These are phyloP conservation scores for Cystobasidium onofrii DNA, from an alignment of 768 basidiomycete species.

Conservation along the genomic window DNA sequence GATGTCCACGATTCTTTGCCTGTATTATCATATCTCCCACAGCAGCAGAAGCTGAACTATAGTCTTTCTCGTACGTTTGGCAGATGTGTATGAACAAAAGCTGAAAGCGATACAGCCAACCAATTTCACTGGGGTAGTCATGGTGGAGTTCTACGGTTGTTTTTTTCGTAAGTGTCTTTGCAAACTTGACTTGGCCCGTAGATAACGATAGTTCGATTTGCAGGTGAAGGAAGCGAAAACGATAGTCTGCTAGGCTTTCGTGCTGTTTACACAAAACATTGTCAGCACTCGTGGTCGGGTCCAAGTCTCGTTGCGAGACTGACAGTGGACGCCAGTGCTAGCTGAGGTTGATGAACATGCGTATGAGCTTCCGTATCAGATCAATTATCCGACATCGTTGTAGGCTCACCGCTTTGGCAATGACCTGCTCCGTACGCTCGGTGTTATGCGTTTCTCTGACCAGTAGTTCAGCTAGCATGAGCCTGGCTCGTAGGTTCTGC, in stretches of 20 bases:
- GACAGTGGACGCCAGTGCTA: not conserved
- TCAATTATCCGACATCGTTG: not conserved
- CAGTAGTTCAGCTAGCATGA: constrained; percentile 29
- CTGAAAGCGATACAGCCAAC: constrained; percentile 15
- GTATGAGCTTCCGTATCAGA: no score
- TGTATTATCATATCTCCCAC: not conserved
- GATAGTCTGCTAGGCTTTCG: constrained; percentile 3
- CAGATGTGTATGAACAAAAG: not conserved
- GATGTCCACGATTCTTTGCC: not conserved
- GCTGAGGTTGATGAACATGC: not conserved
- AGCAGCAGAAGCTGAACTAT: not conserved
- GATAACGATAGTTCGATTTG: constrained; percentile 18
- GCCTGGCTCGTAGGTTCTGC: not conserved
- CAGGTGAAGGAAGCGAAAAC: constrained; percentile 1
- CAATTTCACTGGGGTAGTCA: not conserved
- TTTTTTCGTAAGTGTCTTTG: not conserved
- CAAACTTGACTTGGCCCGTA: constrained; percentile 5
- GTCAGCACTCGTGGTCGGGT: not conserved
- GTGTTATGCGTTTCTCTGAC: constrained; percentile 5
- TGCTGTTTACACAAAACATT: not conserved
- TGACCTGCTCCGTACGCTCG: not conserved
- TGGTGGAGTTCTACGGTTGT: not conserved
- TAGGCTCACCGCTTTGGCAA: constrained; percentile 4
- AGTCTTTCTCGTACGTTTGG: not conserved
- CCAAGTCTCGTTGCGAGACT: not conserved